Conservation (phyloP, 371 early-diverging fungal species). For the Rhizopus sp. region DNA sequence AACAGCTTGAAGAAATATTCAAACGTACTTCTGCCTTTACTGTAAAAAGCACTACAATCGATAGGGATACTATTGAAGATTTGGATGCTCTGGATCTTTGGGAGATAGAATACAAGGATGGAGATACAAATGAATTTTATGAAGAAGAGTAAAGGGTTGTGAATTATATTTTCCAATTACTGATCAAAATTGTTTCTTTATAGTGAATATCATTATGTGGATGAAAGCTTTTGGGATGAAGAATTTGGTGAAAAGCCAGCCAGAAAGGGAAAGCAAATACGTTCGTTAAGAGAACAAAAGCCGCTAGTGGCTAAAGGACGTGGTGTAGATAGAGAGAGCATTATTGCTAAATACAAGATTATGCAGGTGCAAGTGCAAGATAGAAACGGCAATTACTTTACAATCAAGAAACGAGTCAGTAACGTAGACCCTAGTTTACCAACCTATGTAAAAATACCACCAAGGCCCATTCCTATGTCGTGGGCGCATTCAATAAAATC, state of each 20-base stretch:
- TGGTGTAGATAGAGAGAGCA: constrained; percentile 60
- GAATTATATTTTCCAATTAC: constrained; percentile 17
- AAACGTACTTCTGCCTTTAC: constrained; percentile 88
- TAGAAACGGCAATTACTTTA: constrained; percentile 74
- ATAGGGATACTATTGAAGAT: constrained; percentile 62
- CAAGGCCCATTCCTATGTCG: constrained; percentile 76
- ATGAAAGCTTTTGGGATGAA: constrained; percentile 84
- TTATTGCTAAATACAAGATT: constrained; percentile 78
- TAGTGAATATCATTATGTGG: constrained; percentile 79
- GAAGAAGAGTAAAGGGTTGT: constrained; percentile 71
- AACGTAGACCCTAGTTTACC: constrained; percentile 82
- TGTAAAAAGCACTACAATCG: constrained; percentile 70
- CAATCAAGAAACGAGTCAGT: constrained; percentile 79
- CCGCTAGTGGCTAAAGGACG: constrained; percentile 33
- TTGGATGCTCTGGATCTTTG: constrained; percentile 77
- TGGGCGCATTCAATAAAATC: constrained; percentile 80
- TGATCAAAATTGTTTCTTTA: background rate
- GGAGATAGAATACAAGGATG: constrained; percentile 72
- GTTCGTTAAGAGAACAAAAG: constrained; percentile 34
- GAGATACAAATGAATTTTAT: constrained; percentile 68
- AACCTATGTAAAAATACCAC: constrained; percentile 86
- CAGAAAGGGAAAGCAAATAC: constrained; percentile 29
- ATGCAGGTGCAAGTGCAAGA: constrained; percentile 87
- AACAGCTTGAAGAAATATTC: constrained; percentile 88
- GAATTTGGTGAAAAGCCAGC: constrained; percentile 61